These are phyloP conservation scores for Bertia moriformis DNA, from an alignment of 2,329 filamentous ascomycete genomes.

Conservation along the genomic window DNA sequence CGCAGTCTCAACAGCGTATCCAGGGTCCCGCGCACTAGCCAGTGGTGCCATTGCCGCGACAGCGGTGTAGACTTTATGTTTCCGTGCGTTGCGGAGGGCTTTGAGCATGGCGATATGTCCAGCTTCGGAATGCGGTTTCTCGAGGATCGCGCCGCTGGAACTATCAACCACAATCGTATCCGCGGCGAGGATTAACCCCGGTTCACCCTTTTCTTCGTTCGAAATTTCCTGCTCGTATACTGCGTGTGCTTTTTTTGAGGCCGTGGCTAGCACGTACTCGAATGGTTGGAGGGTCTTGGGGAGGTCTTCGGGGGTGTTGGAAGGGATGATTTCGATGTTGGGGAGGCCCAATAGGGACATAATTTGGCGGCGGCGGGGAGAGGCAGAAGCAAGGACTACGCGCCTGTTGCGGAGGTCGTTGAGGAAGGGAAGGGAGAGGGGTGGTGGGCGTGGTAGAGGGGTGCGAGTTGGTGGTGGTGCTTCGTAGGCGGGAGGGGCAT, in stretches of 20 bases:
- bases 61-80: conserved; percentile 49
- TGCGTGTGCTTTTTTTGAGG: conserved; percentile 40
- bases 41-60: conserved; percentile 48
- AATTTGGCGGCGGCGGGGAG: conserved; percentile 45
- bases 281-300: conserved; percentile 43
- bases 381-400: conserved; percentile 52
- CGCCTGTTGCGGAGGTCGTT: conserved; percentile 37
- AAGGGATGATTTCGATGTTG: conserved; percentile 49
- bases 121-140: conserved; percentile 47
- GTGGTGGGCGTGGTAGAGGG: conserved; percentile 9
- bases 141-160: conserved; percentile 39
- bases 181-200: conserved; percentile 45
- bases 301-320: conserved; percentile 44
- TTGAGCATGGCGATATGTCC: conserved; percentile 49
- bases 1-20: conserved; percentile 46
- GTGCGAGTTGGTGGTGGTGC: background rate
- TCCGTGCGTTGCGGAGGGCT: conserved; percentile 34
- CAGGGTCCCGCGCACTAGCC: conserved; percentile 41
- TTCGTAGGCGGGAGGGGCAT: background rate
- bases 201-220: conserved; percentile 20
- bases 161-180: conserved; percentile 45
- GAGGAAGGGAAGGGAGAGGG: conserved; percentile 42
- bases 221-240: conserved; percentile 21
- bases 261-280: conserved; percentile 53
- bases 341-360: conserved; percentile 43